Percentiles rank a stretch among this genome's conserved stretches.
These are phyloP conservation scores for Rubia peregrina DNA, from an alignment of 305 asterid genomes.

Conservation along the genomic window DNA sequence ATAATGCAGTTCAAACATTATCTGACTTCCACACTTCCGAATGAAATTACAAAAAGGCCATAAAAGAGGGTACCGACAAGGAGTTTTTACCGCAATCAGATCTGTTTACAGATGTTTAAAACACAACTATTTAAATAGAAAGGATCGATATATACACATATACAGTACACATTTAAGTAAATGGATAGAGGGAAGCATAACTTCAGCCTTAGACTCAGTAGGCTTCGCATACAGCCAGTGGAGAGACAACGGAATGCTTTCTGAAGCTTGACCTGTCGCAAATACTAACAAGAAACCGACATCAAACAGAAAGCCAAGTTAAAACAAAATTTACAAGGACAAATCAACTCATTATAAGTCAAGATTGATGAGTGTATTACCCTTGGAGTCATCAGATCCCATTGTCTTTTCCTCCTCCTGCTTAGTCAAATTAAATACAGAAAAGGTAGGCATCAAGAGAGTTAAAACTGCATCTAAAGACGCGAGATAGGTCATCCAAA, in stretches of 20 bases:
- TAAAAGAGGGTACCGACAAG: too few species aligned
- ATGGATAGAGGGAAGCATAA: not conserved
- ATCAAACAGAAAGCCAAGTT: not conserved
- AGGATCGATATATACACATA: too few species aligned
- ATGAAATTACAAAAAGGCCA: too few species aligned
- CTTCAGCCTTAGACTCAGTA: slow-evolving; percentile 64
- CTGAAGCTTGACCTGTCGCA: slow-evolving; percentile 65
- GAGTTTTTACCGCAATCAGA: not conserved
- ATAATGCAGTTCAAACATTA: too few species aligned
- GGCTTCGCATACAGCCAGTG: slow-evolving; percentile 94
- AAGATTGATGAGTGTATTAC: slow-evolving; percentile 27
- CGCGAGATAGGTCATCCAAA: not conserved
- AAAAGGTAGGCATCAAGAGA: not conserved
- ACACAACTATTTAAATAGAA: too few species aligned
- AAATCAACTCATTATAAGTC: slow-evolving; percentile 12
- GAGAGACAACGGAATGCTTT: slow-evolving; percentile 90
- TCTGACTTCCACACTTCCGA: too few species aligned
- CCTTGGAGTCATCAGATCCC: slow-evolving; percentile 74
- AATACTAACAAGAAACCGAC: slow-evolving; percentile 4
- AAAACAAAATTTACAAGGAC: not conserved
- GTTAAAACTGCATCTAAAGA: not conserved
- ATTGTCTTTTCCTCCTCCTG: slow-evolving; percentile 49
- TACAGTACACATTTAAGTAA: too few species aligned
- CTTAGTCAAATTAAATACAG: not conserved
- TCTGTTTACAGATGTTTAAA: not conserved